Conservation (phyloP, 441 rosid genomes). For the Caryocar brasiliense region DNA sequence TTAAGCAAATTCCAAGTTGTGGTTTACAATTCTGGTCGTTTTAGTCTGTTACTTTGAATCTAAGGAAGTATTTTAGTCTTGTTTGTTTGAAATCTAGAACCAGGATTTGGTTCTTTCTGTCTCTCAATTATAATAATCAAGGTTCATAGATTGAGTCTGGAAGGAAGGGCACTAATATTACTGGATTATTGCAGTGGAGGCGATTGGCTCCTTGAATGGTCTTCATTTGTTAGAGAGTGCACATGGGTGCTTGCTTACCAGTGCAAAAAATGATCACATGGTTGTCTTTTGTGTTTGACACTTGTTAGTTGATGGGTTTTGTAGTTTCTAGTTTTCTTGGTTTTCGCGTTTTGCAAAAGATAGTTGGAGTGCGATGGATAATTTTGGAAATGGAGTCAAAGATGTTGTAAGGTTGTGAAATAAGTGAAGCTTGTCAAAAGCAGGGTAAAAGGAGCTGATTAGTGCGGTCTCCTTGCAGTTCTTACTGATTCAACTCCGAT, state of each 20-base stretch:
- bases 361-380: too few species aligned
- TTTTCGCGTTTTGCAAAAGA: too few species aligned
- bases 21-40: slow-evolving; percentile 12
- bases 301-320: background rate
- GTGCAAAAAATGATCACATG: slow-evolving; percentile 1
- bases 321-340: too few species aligned
- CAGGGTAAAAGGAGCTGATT: background rate
- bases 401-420: too few species aligned
- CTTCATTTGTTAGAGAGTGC: slow-evolving; percentile 6
- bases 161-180: too few species aligned
- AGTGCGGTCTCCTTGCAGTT: background rate
- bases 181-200: too few species aligned
- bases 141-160: too few species aligned
- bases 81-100: background rate
- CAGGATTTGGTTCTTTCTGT: background rate
- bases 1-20: background rate
- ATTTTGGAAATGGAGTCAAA: too few species aligned
- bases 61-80: slow-evolving; percentile 9
- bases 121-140: too few species aligned
- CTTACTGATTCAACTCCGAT: background rate
- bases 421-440: too few species aligned
- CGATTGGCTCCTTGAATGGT: background rate
- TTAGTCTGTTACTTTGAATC: slow-evolving; percentile 8
- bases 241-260: slow-evolving; percentile 15
- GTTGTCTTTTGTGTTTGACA: background rate